Evolutionary conservation across 2,329 filamentous ascomycete species (phyloP).

Genomic region (Xylariaceae sp.): DNA sequence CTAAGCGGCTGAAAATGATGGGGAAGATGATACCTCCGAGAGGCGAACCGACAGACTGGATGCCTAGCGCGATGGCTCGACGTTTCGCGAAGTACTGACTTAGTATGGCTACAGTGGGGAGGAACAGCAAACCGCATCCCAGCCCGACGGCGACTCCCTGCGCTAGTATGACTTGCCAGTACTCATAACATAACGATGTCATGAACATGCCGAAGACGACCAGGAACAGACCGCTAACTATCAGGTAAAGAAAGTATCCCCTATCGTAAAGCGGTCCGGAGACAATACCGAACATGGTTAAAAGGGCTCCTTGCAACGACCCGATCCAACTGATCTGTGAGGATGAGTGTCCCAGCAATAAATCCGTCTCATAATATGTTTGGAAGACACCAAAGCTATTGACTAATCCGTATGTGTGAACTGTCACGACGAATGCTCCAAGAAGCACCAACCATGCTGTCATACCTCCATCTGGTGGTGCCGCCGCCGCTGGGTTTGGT

Average conservation of each 20-base stretch:
- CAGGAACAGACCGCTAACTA: constrained; percentile 34
- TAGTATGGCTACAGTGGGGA: constrained; percentile 33
- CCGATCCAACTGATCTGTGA: constrained; percentile 43
- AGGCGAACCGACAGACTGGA: too few relatives aligned
- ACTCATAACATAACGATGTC: constrained; percentile 45
- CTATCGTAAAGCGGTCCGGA: constrained; percentile 45
- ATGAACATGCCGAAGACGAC: constrained; percentile 46
- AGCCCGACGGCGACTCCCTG: constrained; percentile 36
- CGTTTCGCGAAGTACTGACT: constrained; percentile 42
- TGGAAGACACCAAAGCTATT: constrained; percentile 38
- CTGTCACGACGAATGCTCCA: too few relatives aligned
- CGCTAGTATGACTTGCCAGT: constrained; percentile 44
- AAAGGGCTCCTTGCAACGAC: constrained; percentile 42
- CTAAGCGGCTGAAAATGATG: too few relatives aligned
- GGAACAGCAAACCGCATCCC: constrained; percentile 34
- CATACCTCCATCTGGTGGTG: too few relatives aligned
- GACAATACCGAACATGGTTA: constrained; percentile 43
- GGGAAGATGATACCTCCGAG: too few relatives aligned
- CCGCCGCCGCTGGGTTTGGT: too few relatives aligned
- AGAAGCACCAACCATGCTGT: too few relatives aligned
- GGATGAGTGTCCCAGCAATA: constrained; percentile 16
- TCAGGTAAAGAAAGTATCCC: constrained; percentile 41
- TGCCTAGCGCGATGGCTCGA: constrained; percentile 36
- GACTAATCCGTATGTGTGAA: too few relatives aligned
- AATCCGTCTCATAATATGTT: constrained; percentile 36